Conservation (phyloP, 1,284 basidiomycete genomes). For the Leccinum olivaceoglutinosum region DNA sequence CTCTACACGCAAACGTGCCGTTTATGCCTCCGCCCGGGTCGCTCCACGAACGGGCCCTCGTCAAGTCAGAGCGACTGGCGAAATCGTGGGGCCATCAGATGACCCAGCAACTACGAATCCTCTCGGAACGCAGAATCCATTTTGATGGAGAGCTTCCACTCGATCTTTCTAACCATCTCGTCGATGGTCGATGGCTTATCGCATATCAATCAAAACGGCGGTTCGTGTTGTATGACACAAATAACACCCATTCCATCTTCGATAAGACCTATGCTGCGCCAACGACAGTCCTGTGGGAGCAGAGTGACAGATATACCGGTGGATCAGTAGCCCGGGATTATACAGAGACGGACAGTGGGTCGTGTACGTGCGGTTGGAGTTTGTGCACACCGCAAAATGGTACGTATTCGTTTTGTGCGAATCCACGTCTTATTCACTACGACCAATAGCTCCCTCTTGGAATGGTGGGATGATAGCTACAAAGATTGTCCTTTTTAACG, state of each 20-base stretch:
- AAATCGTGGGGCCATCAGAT: background rate
- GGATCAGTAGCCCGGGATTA: no score
- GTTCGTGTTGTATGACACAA: background rate
- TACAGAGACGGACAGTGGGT: background rate
- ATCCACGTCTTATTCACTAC: background rate
- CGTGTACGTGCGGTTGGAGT: background rate
- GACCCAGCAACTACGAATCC: no score
- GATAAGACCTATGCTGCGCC: background rate
- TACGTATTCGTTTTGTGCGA: background rate
- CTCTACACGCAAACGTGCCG: background rate
- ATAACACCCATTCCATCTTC: background rate
- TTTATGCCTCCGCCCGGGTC: background rate
- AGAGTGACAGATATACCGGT: no score
- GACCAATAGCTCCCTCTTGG: background rate
- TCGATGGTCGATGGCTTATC: background rate
- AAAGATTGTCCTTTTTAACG: background rate
- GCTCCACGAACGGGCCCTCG: background rate
- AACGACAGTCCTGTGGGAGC: background rate
- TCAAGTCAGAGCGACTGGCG: background rate
- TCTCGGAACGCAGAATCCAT: background rate
- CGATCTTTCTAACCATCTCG: background rate
- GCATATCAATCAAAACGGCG: background rate
- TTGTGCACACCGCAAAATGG: background rate
- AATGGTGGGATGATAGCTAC: background rate
- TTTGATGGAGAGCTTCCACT: background rate